Percentiles rank a stretch among this genome's conserved stretches.
Evolutionary conservation across 108 stramenopile genomes (phyloP).

Genomic region (Asterionellopsis glacialis): DNA sequence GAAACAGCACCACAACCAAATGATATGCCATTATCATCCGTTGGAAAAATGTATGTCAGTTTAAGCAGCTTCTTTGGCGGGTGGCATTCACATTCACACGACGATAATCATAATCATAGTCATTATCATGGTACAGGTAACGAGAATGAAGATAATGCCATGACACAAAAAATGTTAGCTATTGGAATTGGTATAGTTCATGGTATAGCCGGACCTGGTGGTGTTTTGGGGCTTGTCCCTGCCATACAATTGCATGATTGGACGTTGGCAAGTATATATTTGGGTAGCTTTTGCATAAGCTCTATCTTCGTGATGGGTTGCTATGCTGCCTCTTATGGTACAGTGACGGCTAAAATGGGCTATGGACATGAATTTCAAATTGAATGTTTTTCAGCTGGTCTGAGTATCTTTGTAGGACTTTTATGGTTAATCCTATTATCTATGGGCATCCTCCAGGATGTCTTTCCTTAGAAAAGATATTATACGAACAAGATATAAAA

Average conservation of each 20-base stretch:
- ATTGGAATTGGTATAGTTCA: conserved; percentile 54
- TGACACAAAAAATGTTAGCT: conserved; percentile 25
- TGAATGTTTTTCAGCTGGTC: conserved; percentile 43
- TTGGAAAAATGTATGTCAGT: no score
- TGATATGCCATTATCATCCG: no score
- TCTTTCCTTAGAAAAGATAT: conserved; percentile 35
- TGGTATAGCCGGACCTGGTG: conserved; percentile 74
- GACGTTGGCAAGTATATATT: conserved; percentile 37
- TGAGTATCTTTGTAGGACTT: conserved; percentile 61
- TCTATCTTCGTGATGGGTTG: conserved; percentile 59
- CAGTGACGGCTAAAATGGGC: neutral
- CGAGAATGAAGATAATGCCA: neutral
- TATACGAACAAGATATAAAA: neutral
- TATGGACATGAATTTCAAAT: conserved; percentile 37
- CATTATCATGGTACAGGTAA: neutral
- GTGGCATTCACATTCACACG: neutral
- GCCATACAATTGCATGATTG: conserved; percentile 62
- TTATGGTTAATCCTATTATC: conserved; percentile 51
- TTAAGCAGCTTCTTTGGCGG: neutral
- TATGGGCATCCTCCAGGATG: conserved; percentile 51
- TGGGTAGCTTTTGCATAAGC: conserved; percentile 54
- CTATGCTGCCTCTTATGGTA: conserved; percentile 57
- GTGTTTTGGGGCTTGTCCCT: conserved; percentile 71
- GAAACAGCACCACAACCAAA: no score
- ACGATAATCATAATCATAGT: neutral